A percentile compares a stretch with the other conserved stretches of the same genome.
phyloP scores from a whole-genome alignment of 139 green algal genomes.

The Nannochloris sp. region DNA sequence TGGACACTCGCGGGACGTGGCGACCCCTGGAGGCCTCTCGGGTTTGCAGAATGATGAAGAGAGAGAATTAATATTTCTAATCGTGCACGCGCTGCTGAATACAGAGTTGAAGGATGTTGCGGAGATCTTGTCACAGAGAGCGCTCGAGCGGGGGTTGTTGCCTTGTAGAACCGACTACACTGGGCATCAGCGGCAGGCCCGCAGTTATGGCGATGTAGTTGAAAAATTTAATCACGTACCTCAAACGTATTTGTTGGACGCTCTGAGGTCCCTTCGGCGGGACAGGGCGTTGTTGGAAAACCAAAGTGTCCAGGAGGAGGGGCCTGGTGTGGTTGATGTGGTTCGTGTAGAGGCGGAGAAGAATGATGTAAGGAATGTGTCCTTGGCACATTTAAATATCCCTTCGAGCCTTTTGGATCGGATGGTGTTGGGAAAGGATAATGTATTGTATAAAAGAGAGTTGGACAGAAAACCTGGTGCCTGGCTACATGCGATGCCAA shows the following conservation, averaged over 20 bases:
- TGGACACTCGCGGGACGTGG: too few species aligned
- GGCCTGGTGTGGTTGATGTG: background rate
- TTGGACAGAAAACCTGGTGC: background rate
- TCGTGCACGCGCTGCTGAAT: conserved; percentile 25
- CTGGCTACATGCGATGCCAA: background rate
- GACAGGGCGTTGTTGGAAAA: background rate
- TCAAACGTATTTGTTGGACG: background rate
- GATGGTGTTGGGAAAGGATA: background rate
- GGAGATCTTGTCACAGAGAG: conserved; percentile 29
- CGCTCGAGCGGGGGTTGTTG: conserved; percentile 31
- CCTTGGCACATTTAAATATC: too few species aligned
- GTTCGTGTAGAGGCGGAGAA: background rate
- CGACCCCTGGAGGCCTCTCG: too few species aligned
- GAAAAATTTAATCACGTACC: conserved; percentile 1
- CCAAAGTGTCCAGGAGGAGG: background rate
- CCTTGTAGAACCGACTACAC: conserved; percentile 35
- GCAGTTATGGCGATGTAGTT: conserved; percentile 7
- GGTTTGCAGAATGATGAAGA: background rate
- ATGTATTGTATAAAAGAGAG: background rate
- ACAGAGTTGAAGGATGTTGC: conserved; percentile 26
- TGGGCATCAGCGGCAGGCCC: conserved; percentile 7
- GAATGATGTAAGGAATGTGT: background rate
- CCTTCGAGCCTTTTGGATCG: background rate
- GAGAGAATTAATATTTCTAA: conserved; percentile 30
- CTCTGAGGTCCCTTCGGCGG: background rate